Conservation (phyloP, 2,329 filamentous ascomycete species). For the Graphiopsis chlorocephala region DNA sequence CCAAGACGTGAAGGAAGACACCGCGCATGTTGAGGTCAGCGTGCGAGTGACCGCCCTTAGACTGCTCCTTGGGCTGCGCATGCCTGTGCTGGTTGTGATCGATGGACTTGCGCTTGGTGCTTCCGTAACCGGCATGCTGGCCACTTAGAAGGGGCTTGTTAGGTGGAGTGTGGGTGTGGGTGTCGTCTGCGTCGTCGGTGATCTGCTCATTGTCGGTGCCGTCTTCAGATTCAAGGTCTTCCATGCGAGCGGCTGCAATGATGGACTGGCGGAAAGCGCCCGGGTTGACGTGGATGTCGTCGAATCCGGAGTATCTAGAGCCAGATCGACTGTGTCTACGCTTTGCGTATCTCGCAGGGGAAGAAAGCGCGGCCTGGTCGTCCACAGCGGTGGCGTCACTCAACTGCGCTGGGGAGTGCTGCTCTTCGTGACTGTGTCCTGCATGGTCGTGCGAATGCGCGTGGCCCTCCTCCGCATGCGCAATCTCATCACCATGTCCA, state of each 20-base stretch:
- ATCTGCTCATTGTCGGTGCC: conserved; percentile 54
- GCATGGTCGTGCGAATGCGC: conserved; percentile 52
- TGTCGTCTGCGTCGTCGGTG: conserved; percentile 31
- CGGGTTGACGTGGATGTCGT: conserved; percentile 78
- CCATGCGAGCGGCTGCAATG: conserved; percentile 72
- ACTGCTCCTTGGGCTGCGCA: conserved; percentile 64
- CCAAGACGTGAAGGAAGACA: conserved; percentile 68
- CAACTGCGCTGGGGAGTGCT: conserved; percentile 27
- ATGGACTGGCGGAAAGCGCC: conserved; percentile 90
- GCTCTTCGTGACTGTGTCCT: conserved; percentile 52
- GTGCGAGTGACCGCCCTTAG: conserved; percentile 66
- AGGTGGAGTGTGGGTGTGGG: conserved; percentile 28
- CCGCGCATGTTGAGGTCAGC: conserved; percentile 92
- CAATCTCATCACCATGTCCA: conserved; percentile 38
- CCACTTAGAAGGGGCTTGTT: conserved; percentile 35
- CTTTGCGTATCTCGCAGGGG: conserved; percentile 48
- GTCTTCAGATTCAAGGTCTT: conserved; percentile 53
- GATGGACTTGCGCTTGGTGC: conserved; percentile 32
- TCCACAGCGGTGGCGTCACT: conserved; percentile 31
- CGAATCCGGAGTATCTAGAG: conserved; percentile 57
- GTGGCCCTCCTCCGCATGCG: conserved; percentile 53
- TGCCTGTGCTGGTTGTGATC: conserved; percentile 67
- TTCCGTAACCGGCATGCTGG: conserved; percentile 31
- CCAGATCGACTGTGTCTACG: conserved; percentile 62
- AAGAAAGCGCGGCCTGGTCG: conserved; percentile 11